A percentile compares a stretch with the other conserved stretches of the same genome.
Evolutionary conservation across 805 yeast genomes (phyloP).

Genomic region (Debaryomyces prosopidis): DNA sequence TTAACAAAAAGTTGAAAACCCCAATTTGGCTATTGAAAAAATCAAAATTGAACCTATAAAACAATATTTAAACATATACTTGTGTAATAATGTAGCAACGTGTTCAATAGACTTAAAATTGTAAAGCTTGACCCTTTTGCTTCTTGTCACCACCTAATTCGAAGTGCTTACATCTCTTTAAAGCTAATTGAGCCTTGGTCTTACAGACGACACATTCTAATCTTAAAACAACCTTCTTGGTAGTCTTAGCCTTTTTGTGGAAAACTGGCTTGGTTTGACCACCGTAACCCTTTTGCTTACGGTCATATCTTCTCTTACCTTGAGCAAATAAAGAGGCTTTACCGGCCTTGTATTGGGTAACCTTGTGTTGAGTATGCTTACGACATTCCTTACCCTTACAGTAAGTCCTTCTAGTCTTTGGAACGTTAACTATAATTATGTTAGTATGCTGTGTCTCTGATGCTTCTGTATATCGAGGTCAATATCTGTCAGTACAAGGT

Average conservation of each 20-base stretch:
- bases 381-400: constrained; percentile 99
- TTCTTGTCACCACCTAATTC: constrained; percentile 99
- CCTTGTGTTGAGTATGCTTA: constrained; percentile 99
- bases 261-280: constrained; percentile 99
- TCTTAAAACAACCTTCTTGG: constrained; percentile 99
- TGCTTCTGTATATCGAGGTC: too few relatives aligned
- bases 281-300: constrained; percentile 99
- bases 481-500: too few relatives aligned
- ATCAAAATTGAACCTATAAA: constrained; percentile 4
- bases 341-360: constrained; percentile 99
- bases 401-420: constrained; percentile 99
- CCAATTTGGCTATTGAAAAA: constrained; percentile 5
- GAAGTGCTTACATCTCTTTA: constrained; percentile 99
- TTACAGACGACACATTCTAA: constrained; percentile 98
- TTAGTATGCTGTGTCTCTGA: constrained; percentile 15
- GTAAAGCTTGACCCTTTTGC: constrained; percentile 99
- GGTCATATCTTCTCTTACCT: constrained; percentile 99
- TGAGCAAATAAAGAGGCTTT: constrained; percentile 99
- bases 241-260: constrained; percentile 99
- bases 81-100: constrained; percentile 4
- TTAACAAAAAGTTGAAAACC: constrained; percentile 7
- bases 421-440: constrained; percentile 85
- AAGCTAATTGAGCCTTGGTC: constrained; percentile 96
- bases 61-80: constrained; percentile 5
- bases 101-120: constrained; percentile 64